phyloP scores from a whole-genome alignment of 2,329 filamentous ascomycete species.

The Trichophyton schoenleinii region DNA sequence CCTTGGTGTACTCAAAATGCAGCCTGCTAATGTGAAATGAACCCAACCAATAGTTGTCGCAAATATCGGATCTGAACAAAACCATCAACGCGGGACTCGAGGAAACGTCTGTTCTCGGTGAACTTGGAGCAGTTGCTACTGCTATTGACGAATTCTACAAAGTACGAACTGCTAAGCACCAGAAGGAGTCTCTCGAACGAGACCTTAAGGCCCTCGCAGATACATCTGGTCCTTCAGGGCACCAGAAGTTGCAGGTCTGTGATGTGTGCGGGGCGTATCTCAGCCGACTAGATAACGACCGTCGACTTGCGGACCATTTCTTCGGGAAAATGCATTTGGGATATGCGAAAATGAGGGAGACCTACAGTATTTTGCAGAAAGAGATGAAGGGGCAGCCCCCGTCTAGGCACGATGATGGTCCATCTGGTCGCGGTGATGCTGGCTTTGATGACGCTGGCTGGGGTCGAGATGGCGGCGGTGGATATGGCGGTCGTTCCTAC shows the following conservation, averaged over 20 bases:
- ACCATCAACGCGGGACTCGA: slow-evolving; percentile 71
- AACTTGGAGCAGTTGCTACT: slow-evolving; percentile 64
- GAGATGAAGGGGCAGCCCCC: slow-evolving; percentile 65
- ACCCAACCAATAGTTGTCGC: slow-evolving; percentile 47
- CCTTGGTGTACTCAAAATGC: background rate
- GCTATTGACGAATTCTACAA: slow-evolving; percentile 83
- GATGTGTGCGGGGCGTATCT: slow-evolving; percentile 96
- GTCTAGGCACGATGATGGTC: slow-evolving; percentile 39
- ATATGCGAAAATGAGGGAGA: slow-evolving; percentile 96
- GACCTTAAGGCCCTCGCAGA: slow-evolving; percentile 85
- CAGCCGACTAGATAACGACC: slow-evolving; percentile 82
- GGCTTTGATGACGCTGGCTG: slow-evolving; percentile 43
- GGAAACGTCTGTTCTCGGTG: slow-evolving; percentile 75
- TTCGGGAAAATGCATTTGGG: slow-evolving; percentile 99
- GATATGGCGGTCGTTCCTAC: slow-evolving; percentile 20
- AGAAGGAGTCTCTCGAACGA: slow-evolving; percentile 71
- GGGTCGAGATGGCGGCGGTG: slow-evolving; percentile 39
- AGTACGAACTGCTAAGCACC: slow-evolving; percentile 63
- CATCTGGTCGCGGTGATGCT: slow-evolving; percentile 33
- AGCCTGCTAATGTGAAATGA: background rate
- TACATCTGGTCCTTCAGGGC: slow-evolving; percentile 81
- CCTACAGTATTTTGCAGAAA: slow-evolving; percentile 72
- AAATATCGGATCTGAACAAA: slow-evolving; percentile 66
- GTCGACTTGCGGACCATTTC: slow-evolving; percentile 88
- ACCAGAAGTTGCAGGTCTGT: slow-evolving; percentile 97